Base-by-base conservation (phyloP, 2,329 filamentous ascomycete genomes). In the Ophiostoma himal-ulmi region DNA sequence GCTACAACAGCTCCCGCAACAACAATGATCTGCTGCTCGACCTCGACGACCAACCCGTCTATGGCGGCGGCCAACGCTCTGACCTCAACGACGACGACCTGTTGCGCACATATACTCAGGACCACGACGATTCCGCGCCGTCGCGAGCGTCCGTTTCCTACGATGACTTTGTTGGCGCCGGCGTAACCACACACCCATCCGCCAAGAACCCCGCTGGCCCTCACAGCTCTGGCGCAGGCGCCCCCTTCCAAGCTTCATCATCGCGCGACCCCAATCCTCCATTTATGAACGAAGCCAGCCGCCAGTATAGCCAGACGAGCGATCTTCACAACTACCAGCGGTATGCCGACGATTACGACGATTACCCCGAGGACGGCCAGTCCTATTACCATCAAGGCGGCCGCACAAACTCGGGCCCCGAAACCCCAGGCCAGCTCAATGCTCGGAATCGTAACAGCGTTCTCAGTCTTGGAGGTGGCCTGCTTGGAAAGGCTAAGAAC, bases 81-180 rank as follows among this genome's bases (percentile, higher is more conserved):
- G 87, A 75, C 36, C 72, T 78, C 60, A 79, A 90, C 78, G 93
- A 97, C 78, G 91, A 96, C 75, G 89, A 94, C 74, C 83, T 96
- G 67, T 82, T 94, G 77, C 86, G 88, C 78, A 88, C 88, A 74
- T 94, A 92, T 81, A 86, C 91, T 76, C 88, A 90, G 77, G 85
- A 91, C 76, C 84, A 88, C 73, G 70, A 71, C 71, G 72, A 70
- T 22, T 87, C 91, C 74, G 82, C 85, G 66, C 86, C 86, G 73
- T 81, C 88, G 71, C 91, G 94, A 75, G 92, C 93, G 69, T 97
- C 94, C 36, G 89, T 94, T 69, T 96, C 93, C 71, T 97, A 97
- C 81, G 94, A 97, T 83, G 91, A 95, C 76, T 98, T 97, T 79
- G 90, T 98, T 73, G 94, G 94, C 74, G 88, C 84, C 68, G 82